Percentiles rank a stretch among this genome's conserved stretches.
Conservation (phyloP, 1,284 basidiomycete genomes). For the Ganoderma leucocontextum region DNA sequence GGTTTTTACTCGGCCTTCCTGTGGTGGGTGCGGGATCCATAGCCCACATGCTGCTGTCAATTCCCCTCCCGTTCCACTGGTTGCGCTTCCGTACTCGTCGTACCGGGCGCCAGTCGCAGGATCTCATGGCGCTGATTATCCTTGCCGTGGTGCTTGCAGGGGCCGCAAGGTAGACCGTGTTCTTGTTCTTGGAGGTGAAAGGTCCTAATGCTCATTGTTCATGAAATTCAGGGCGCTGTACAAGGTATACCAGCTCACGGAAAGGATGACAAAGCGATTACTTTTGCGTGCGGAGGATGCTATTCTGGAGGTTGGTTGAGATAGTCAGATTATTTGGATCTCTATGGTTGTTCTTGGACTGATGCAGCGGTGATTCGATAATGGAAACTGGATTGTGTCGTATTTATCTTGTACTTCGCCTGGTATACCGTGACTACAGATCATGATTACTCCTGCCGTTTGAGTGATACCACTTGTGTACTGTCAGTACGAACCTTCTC, state of each 20-base stretch:
- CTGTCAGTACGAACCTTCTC: too few species aligned
- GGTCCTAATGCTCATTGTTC: constrained; percentile 1
- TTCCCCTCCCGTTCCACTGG: constrained; percentile 72
- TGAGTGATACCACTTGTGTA: too few species aligned
- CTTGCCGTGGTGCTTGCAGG: constrained; percentile 70
- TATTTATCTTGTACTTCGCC: constrained; percentile 3
- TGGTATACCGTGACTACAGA: too few species aligned
- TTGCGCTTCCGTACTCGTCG: constrained; percentile 66
- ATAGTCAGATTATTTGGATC: not conserved
- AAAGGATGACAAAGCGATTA: constrained; percentile 63
- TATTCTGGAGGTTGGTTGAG: constrained; percentile 71
- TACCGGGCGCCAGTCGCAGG: constrained; percentile 58
- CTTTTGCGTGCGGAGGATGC: constrained; percentile 78
- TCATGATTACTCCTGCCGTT: too few species aligned
- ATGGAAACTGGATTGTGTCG: not conserved
- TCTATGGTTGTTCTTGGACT: not conserved
- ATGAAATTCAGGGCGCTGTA: constrained; percentile 63
- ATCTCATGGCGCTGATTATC: constrained; percentile 71
- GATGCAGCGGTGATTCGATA: not conserved
- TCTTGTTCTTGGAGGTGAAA: not conserved
- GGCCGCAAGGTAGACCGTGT: constrained; percentile 59
- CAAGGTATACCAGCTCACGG: constrained; percentile 73
- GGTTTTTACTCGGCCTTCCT: constrained; percentile 78
- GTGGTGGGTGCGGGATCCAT: constrained; percentile 80
- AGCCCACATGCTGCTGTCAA: constrained; percentile 71